phyloP scores from a whole-genome alignment of 2,329 filamentous ascomycete genomes.

The Cytospora schulzeri region DNA sequence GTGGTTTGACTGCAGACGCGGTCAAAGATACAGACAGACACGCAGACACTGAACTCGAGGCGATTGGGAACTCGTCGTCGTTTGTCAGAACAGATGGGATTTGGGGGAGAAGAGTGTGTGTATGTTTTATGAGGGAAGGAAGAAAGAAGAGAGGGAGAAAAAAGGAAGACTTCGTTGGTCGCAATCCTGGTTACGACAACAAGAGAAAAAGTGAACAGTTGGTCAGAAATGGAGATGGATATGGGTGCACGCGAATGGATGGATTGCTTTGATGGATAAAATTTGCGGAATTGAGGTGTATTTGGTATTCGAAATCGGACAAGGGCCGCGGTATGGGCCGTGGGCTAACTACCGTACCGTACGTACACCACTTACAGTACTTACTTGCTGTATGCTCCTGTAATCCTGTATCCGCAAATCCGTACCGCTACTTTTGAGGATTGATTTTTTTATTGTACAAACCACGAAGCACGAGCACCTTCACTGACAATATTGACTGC shows the following conservation, averaged over 20 bases:
- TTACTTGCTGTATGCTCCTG: no score
- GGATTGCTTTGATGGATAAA: constrained; percentile 6
- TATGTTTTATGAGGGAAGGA: neutral
- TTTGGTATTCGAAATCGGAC: constrained; percentile 2
- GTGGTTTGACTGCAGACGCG: neutral
- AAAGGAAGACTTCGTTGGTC: neutral
- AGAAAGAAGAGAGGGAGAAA: neutral
- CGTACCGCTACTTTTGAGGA: no score
- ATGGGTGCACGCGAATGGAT: constrained; percentile 1
- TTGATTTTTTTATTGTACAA: no score
- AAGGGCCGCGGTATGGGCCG: neutral
- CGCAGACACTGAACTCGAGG: neutral
- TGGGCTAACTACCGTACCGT: neutral
- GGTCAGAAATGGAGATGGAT: neutral
- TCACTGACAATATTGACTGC: no score
- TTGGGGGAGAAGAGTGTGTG: neutral
- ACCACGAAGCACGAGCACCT: no score
- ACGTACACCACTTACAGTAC: neutral
- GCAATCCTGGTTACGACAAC: neutral
- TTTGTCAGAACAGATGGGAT: neutral
- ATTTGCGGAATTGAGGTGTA: constrained; percentile 13
- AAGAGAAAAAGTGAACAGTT: neutral
- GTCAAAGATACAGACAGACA: neutral
- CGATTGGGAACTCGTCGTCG: neutral
- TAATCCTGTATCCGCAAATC: no score